phyloP scores from a whole-genome alignment of 768 basidiomycete genomes.

The Clitopilus hobsonii region DNA sequence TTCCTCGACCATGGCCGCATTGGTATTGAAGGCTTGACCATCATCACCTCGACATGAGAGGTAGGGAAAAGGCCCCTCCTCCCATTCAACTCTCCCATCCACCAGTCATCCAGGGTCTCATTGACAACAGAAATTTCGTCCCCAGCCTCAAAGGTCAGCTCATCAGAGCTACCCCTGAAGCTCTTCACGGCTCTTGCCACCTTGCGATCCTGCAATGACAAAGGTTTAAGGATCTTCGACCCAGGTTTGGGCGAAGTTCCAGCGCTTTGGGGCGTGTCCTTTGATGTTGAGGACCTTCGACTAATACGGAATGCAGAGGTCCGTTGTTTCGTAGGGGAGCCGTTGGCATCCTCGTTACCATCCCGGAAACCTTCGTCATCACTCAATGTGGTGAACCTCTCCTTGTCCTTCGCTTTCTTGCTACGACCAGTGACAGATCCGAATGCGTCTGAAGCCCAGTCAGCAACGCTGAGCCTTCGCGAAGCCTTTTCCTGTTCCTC shows the following conservation, averaged over 20 bases:
- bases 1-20: slow-evolving; percentile 13
- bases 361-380: slow-evolving; percentile 24
- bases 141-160: slow-evolving; percentile 70
- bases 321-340: slow-evolving; percentile 15
- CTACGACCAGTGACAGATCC: slow-evolving; percentile 53
- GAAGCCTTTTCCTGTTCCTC: slow-evolving; percentile 32
- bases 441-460: slow-evolving; percentile 68
- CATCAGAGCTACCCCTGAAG: slow-evolving; percentile 72
- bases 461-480: slow-evolving; percentile 45
- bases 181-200: slow-evolving; percentile 70
- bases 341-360: slow-evolving; percentile 19
- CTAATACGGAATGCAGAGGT: slow-evolving; percentile 23
- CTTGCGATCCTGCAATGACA: slow-evolving; percentile 45
- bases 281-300: slow-evolving; percentile 19
- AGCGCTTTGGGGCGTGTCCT: slow-evolving; percentile 29
- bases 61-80: slow-evolving; percentile 79
- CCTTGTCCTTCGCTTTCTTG: slow-evolving; percentile 52
- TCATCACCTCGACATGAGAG: slow-evolving; percentile 58
- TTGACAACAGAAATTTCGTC: slow-evolving; percentile 72
- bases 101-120: slow-evolving; percentile 88
- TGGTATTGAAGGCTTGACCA: slow-evolving; percentile 25
- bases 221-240: slow-evolving; percentile 44
- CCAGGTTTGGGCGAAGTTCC: slow-evolving; percentile 25
- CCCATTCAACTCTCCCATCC: slow-evolving; percentile 76
- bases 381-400: slow-evolving; percentile 53